Evolutionary conservation across 2,329 filamentous ascomycete genomes (phyloP), one percentile per base, ranked within the genome.

Genomic region (Amphichorda felina): DNA sequence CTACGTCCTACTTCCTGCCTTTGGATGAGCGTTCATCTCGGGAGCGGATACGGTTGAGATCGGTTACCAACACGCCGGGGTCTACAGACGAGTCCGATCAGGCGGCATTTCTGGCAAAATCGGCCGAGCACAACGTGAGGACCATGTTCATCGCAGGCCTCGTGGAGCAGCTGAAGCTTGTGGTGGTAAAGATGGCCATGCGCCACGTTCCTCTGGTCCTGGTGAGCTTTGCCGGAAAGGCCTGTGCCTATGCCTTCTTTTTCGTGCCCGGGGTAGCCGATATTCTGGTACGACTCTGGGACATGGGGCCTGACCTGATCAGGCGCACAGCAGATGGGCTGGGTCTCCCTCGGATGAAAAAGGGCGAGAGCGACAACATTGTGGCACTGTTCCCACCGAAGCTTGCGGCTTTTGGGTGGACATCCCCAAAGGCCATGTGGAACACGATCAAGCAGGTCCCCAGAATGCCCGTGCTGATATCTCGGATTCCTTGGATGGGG

Each of bases 241-340:
- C 86, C 4, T 89, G 83, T 50, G 87, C 88, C 2, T 94, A 93
- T 55, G 87, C 85, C 21, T 94, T 94, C 57, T 91, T 89, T 60
- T 95, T 94, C 49, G 88, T 84, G 19, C 85, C 86, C 0, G 85
- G 85, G 4, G 74, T 94, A 37, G 82, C 85, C 7, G 86, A 94
- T 49, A 74, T 94, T 34, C 66, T 94, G 33, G 74, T 89, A 18
- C 75, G 86, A 13, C 63, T 94, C 5, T 94, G 88, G 87, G 75
- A 74, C 26, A 66, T 85, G 15, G 74, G 77, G 3, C 63, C 79
- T 4, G 76, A 79, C 38, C 62, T 76, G 29, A 68, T 94, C 49
- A 75, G 82, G 42, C 76, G 85, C 17, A 71, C 85, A 2, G 68
- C 85, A 8, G 71, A 78, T 34, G 79, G 82, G 47, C 75, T 83